Base-by-base conservation (phyloP, 2,329 filamentous ascomycete species). In the Diaporthe sp. region DNA sequence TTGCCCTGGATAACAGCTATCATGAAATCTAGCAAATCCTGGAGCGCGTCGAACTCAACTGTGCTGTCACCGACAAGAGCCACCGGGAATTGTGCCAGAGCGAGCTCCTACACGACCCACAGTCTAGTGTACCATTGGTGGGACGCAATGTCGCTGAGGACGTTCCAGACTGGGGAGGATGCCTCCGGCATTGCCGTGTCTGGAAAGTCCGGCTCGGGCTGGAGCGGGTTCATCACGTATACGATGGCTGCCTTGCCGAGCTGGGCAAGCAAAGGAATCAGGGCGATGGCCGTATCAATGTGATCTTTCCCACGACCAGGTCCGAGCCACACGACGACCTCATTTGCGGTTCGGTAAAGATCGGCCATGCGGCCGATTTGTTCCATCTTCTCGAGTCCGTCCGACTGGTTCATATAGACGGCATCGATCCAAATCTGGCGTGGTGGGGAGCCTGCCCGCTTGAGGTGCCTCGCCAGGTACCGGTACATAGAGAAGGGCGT, bases 351-450 rank as follows among this genome's bases (percentile, higher is more conserved):
- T 19, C 17, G 19, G 17, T 70, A 56, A 17, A 56, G 12, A 10
- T 42, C 15, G 12, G n/a, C n/a, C 50, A 70, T 70, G n/a, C 27
- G 22, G 4, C 3, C 30, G 17, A 56, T 55, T 19, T 56, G 50
- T 35, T 19, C 17, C 17, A 30, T 30, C n/a, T 55, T 56, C 66
- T 70, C 50, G 4, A 30, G 17, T 17, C 32, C 25, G 7, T 70
- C 66, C 27, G 13, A 22, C 50, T 56, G 66, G 35, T 56, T 70
- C 51, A 56, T 70, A 22, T 51, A 70, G 19, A 56, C 66, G 25
- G 50, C 35, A n/a, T 70, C 50, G 35, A 70, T 70, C 51, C 66
- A 70, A 5, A 70, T 58, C 30, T 7, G 30, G 30, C 30, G 30
- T 58, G 30, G 7, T 32, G 15, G 10, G 5, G 55, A 35, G 30